Percentiles rank a stretch among this genome's conserved stretches.
Conservation (phyloP, 805 yeast species). For the Barnettozyma sucrosica region DNA sequence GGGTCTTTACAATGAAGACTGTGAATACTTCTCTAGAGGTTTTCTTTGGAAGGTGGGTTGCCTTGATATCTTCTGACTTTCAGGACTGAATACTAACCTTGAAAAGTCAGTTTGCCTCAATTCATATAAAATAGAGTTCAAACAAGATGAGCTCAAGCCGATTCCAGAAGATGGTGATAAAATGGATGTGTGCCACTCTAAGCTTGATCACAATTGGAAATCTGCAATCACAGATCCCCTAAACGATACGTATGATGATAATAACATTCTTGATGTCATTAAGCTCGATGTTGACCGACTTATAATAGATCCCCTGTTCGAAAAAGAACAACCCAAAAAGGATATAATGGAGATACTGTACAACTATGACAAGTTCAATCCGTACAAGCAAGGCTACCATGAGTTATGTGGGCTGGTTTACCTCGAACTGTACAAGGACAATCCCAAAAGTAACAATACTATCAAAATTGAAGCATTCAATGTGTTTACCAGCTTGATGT, state of each 20-base stretch:
- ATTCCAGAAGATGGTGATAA: constrained; percentile 5
- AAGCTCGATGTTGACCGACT: constrained; percentile 24
- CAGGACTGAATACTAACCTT: background rate
- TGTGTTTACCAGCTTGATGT: constrained; percentile 40
- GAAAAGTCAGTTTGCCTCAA: constrained; percentile 17
- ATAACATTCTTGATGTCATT: constrained; percentile 20
- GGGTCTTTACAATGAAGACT: constrained; percentile 17
- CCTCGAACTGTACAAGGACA: constrained; percentile 34
- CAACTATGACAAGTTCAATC: constrained; percentile 22
- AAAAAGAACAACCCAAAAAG: constrained; percentile 7
- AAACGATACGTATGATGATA: constrained; percentile 3
- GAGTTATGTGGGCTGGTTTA: constrained; percentile 45
- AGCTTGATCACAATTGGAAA: constrained; percentile 4
- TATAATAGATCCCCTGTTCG: constrained; percentile 23
- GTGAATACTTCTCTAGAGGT: constrained; percentile 18
- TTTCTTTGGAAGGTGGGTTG: constrained; percentile 18
- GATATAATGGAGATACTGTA: constrained; percentile 23
- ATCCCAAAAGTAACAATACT: constrained; percentile 11
- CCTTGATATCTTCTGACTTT: background rate
- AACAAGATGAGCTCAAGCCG: constrained; percentile 16
- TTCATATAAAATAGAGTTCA: constrained; percentile 16
- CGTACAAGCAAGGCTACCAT: constrained; percentile 47
- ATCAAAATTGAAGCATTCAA: constrained; percentile 35
- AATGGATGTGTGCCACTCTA: background rate
- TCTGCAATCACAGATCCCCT: constrained; percentile 10